These are phyloP conservation scores for Paulownia fortunei DNA, from an alignment of 257 asterid species.

Conservation along the genomic window DNA sequence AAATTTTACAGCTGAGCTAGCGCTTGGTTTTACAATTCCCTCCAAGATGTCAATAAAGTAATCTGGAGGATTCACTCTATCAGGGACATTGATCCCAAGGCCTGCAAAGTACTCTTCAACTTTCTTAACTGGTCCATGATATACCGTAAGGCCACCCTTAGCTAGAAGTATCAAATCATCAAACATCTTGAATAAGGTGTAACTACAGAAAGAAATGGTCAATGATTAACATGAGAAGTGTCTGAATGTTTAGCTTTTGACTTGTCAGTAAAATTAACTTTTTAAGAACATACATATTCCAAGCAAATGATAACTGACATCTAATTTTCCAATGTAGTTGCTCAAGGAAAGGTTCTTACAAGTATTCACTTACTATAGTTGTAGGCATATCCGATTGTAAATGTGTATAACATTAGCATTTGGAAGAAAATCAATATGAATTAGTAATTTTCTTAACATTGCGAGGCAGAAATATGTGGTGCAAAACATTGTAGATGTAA, in stretches of 20 bases:
- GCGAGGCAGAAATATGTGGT: not conserved
- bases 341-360: not conserved
- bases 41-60: constrained; percentile 92
- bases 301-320: not conserved
- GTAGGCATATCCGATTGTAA: no score
- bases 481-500: not conserved
- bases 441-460: not conserved
- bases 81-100: constrained; percentile 85
- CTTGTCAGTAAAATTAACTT: not conserved
- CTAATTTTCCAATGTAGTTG: not conserved
- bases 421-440: not conserved
- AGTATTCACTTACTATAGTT: not conserved
- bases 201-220: constrained; percentile 60
- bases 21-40: constrained; percentile 72
- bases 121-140: constrained; percentile 96
- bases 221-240: constrained; percentile 16
- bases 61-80: constrained; percentile 97
- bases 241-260: not conserved
- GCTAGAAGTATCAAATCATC: constrained; percentile 97
- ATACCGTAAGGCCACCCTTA: constrained; percentile 95
- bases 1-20: constrained; percentile 59
- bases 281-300: not conserved
- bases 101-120: constrained; percentile 94
- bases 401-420: not conserved
- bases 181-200: constrained; percentile 95